Percentiles rank a stretch among this genome's conserved stretches.
Conservation (phyloP, 768 basidiomycete genomes). For the Amanita molliuscula region DNA sequence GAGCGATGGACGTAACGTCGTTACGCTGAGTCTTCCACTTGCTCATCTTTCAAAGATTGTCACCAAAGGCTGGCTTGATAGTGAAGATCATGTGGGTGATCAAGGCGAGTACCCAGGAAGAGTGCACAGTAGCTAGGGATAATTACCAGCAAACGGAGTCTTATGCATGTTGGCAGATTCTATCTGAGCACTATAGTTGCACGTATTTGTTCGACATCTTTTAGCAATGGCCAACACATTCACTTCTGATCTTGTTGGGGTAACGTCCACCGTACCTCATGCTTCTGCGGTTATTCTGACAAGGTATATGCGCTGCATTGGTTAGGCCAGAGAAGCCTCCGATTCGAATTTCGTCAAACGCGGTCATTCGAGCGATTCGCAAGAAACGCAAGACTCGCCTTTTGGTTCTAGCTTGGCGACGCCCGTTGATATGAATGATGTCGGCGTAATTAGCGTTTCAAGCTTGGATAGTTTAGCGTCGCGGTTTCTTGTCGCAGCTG, state of each 20-base stretch:
- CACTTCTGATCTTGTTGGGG: background rate
- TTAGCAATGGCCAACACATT: background rate
- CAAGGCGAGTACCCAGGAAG: too few relatives aligned
- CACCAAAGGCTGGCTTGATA: too few relatives aligned
- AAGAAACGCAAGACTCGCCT: slow-evolving; percentile 30
- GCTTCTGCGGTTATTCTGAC: background rate
- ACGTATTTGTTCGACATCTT: background rate
- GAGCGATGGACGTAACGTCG: too few relatives aligned
- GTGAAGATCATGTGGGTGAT: too few relatives aligned
- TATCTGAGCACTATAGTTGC: too few relatives aligned
- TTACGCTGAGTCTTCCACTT: too few relatives aligned
- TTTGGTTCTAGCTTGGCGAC: slow-evolving; percentile 31
- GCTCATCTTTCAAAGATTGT: too few relatives aligned
- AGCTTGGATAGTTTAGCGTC: slow-evolving; percentile 5
- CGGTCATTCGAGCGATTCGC: slow-evolving; percentile 22
- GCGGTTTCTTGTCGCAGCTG: background rate
- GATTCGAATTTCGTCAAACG: background rate
- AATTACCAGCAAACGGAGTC: too few relatives aligned
- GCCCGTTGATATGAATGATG: slow-evolving; percentile 19
- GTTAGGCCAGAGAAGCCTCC: background rate
- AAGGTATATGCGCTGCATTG: background rate
- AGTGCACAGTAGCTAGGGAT: too few relatives aligned
- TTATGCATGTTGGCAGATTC: too few relatives aligned
- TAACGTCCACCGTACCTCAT: background rate
- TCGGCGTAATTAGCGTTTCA: slow-evolving; percentile 7